Conservation (phyloP, 2,329 filamentous ascomycete genomes). For the Cladosporium sp. region DNA sequence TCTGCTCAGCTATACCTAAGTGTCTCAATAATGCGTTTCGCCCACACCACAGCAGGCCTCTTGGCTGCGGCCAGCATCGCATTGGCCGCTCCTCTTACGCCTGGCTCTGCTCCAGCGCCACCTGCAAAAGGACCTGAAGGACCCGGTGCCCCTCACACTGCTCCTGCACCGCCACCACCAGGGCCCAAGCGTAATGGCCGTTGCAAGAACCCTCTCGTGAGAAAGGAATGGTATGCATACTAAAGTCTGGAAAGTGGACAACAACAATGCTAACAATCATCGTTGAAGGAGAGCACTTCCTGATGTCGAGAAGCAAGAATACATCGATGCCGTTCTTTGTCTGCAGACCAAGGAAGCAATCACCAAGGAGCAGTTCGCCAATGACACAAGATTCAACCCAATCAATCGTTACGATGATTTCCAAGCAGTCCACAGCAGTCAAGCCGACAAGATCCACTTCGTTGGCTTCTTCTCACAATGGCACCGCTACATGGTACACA, state of each 20-base stretch:
- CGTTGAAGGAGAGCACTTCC: constrained; percentile 17
- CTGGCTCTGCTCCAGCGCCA: not conserved
- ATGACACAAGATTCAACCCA: constrained; percentile 11
- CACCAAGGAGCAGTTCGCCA: constrained; percentile 12
- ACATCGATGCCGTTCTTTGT: constrained; percentile 24
- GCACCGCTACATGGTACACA: constrained; percentile 26
- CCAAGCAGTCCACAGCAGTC: constrained; percentile 20
- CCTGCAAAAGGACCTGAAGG: not conserved
- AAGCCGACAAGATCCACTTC: constrained; percentile 21
- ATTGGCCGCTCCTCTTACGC: not conserved
- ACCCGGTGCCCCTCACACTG: not conserved
- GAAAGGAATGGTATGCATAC: constrained; percentile 3
- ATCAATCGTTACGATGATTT: constrained; percentile 24
- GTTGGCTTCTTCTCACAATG: constrained; percentile 24
- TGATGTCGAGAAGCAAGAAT: constrained; percentile 18
- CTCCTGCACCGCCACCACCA: not conserved
- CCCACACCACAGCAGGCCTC: not conserved
- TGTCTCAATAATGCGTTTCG: not conserved
- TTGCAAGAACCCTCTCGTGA: not conserved
- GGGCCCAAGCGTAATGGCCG: not conserved
- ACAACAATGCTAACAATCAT: not conserved
- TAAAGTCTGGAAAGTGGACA: not conserved
- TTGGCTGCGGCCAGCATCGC: not conserved
- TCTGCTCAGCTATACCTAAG: not conserved
- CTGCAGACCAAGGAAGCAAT: constrained; percentile 19